Base-by-base conservation (phyloP, 2,329 filamentous ascomycete species). In the Tolypocladium inflatum region DNA sequence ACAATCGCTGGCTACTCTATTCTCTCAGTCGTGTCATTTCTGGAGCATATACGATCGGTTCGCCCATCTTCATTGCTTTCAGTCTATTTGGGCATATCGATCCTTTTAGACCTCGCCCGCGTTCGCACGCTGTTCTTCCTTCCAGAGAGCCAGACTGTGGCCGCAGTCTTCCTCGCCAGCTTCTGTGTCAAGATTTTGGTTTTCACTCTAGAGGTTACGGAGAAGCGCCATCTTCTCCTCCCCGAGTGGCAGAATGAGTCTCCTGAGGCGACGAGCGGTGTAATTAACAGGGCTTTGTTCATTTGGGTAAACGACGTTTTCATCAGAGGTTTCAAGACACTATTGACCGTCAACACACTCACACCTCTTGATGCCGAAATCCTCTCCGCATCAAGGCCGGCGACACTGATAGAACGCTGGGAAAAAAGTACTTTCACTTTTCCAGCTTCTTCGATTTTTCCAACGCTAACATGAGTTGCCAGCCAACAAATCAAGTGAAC, bases 221-320 rank as follows among this genome's bases (percentile, higher is more conserved):
- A 66, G 4, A 72, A 71, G 61, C 65, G 66, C 2, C 56, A 62
- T 37, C 55, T 68, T 54, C 51, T 68, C 15, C 55, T 54, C 3
- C 26, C 53, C 3, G 62, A 61, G 45, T 63, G 65, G 58, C 58
- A 62, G 23, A 54, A 65, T 43, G 57, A 62, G 41, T 57, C 68
- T 11, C 61, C 66, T 0, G 73, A 74, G 58, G 65, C 64, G 15
- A 72, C 68, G 0, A 66, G 66, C 50, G 65, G 70, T 30, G 58
- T 68, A 21, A 63, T 70, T 30, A 70, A 64, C 59, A 61, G 68
- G 30, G 65, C 64, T 6, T 54, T 73, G 0, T 72, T 72, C 55
- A 62, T 66, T 62, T 73, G 71, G 71, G 48, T 73, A 15, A 70
- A 71, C 51, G 37, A 57, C 10, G 48, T 72, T 1, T 65, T 73